Base-by-base conservation (phyloP, 2,329 filamentous ascomycete genomes). In the Mollisia scopiformis region DNA sequence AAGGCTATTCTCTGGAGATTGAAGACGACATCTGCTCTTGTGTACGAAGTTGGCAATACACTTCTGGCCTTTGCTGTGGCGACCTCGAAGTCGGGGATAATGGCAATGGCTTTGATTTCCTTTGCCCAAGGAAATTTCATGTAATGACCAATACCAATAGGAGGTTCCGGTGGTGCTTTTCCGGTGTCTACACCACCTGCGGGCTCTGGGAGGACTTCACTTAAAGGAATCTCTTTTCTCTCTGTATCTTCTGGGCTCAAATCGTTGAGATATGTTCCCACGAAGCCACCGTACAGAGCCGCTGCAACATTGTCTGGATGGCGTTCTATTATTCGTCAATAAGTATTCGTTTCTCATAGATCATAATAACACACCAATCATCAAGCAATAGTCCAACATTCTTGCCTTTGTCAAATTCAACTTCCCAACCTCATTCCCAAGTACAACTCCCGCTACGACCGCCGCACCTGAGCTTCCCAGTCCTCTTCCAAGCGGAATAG, bases 231-330 rank as follows among this genome's bases (percentile, higher is more conserved):
- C 77, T 98, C 95, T 68, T 90, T 93, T 64, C 95, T 86, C 63
- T 92, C 92, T 62, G 93, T 89, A 72, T 98, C 94, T 75, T 93
- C 92, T 3, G 93, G 91, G 67, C 91, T 88, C 67, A 98, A 83
- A 62, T 96, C 94, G 78, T 96, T 96, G 62, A 98, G 85, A 74
- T 98, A 98, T 19, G 94, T 97, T 62, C 95, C 95, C 27, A 99
- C 93, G 69, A 99, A 98, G 31, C 95, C 95, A 68, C 95, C 95
- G 72, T 96, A 98, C 35, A 98, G 85, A 7, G 95, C 93, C 14
- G 95, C 95, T 60, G 93, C 95, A 55, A 99, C 92, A 73, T 97
- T 97, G 78, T 97, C 93, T 11, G 93, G 93, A 76, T 97, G 93
- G 66, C 92, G 87, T 77, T 97, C 86, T 88, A 63, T 30, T 14